Evolutionary conservation across 345 rosid genomes (phyloP).

Genomic region (Linum tenue): DNA sequence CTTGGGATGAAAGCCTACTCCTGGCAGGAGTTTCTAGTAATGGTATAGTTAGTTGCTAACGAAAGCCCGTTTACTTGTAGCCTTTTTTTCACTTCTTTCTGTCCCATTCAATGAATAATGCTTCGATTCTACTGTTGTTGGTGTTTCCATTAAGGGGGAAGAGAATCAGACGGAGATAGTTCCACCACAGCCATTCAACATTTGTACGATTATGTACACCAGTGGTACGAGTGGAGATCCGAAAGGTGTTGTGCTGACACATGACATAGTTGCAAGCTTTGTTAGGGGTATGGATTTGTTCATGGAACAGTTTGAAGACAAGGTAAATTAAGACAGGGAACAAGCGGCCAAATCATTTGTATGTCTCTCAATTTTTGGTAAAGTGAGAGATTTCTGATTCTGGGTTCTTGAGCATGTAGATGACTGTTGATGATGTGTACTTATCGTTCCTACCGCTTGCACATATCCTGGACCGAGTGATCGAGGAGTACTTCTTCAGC

Average conservation of each 20-base stretch:
- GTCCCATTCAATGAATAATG: not conserved
- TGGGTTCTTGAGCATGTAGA: slow-evolving; percentile 28
- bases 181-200: slow-evolving; percentile 54
- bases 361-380: not conserved
- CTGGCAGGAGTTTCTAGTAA: slow-evolving; percentile 66
- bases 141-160: slow-evolving; percentile 41
- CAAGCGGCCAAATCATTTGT: not conserved
- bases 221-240: slow-evolving; percentile 99
- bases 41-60: slow-evolving; percentile 38
- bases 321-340: slow-evolving; percentile 31
- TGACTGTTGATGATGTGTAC: slow-evolving; percentile 81
- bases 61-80: not conserved
- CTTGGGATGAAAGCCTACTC: slow-evolving; percentile 48
- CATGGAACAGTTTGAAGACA: slow-evolving; percentile 83
- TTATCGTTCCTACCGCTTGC: slow-evolving; percentile 92
- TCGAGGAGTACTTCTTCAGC: slow-evolving; percentile 75
- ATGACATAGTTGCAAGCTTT: slow-evolving; percentile 52
- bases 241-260: slow-evolving; percentile 84
- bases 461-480: slow-evolving; percentile 76
- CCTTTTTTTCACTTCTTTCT: not conserved
- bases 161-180: slow-evolving; percentile 38
- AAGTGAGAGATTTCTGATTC: not conserved
- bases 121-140: not conserved
- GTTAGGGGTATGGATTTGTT: slow-evolving; percentile 68
- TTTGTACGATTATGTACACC: slow-evolving; percentile 94